Evolutionary conservation across 441 rosid genomes (phyloP).

Genomic region (Flueggea neowawraea): DNA sequence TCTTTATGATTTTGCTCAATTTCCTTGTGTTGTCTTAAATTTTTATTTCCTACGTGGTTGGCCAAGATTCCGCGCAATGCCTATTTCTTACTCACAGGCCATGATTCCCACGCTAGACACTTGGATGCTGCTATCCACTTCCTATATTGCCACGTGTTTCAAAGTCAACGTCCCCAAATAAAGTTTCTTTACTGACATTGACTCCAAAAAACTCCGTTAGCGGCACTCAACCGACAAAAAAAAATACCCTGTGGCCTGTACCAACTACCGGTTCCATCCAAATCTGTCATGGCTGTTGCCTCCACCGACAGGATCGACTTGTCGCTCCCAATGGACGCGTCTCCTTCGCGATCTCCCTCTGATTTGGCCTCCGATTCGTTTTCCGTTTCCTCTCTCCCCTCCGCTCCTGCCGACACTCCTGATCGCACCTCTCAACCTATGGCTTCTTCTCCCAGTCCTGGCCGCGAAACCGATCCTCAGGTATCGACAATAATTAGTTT

Average conservation of each 20-base stretch:
- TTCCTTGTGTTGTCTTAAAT: too few species aligned
- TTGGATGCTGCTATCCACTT: not conserved
- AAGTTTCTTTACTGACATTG: constrained; percentile 12
- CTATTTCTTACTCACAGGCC: not conserved
- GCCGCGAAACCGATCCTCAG: constrained; percentile 51
- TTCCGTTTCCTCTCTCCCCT: constrained; percentile 20
- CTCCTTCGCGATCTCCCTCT: constrained; percentile 32
- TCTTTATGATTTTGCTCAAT: too few species aligned
- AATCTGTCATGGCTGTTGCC: constrained; percentile 41
- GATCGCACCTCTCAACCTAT: constrained; percentile 49
- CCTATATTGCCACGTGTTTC: constrained; percentile 15
- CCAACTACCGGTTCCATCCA: constrained; percentile 2
- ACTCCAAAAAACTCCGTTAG: constrained; percentile 7
- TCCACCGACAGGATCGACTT: constrained; percentile 37
- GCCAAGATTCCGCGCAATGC: not conserved
- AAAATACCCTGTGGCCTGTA: not conserved
- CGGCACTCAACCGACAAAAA: not conserved
- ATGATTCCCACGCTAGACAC: not conserved
- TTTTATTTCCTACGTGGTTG: not conserved
- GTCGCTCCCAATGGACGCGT: constrained; percentile 28
- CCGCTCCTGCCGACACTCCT: constrained; percentile 35
- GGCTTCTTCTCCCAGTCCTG: constrained; percentile 44
- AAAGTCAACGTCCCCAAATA: constrained; percentile 9
- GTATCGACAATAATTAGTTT: constrained; percentile 20
- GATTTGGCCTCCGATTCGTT: constrained; percentile 33